Evolutionary conservation across 495 filamentous ascomycete genomes (phyloP).

Genomic region (Penicillium robsamsonii): DNA sequence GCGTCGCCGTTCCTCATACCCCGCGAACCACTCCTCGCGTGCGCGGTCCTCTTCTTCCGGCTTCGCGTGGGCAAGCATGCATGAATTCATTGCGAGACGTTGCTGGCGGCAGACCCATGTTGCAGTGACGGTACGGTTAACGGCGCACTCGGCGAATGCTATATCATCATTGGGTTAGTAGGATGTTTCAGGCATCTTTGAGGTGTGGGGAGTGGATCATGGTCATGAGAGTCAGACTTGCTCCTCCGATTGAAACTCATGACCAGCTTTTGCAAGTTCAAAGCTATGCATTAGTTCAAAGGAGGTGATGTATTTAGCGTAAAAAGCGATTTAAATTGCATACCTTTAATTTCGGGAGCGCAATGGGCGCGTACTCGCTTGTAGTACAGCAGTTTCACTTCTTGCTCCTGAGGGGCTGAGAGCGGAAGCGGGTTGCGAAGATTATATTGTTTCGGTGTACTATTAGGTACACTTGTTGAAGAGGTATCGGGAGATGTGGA

Average conservation of each 20-base stretch:
- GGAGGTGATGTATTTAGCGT: no score
- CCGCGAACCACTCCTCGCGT: slow-evolving; percentile 89
- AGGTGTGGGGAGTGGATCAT: slow-evolving; percentile 1
- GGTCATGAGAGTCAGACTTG: slow-evolving; percentile 1
- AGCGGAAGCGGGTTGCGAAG: slow-evolving; percentile 84
- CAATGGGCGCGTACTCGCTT: slow-evolving; percentile 78
- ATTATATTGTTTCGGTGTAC: slow-evolving; percentile 34
- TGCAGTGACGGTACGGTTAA: slow-evolving; percentile 77
- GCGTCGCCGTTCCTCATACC: slow-evolving; percentile 60
- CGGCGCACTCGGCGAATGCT: slow-evolving; percentile 91
- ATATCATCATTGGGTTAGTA: slow-evolving; percentile 7
- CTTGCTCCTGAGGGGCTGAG: slow-evolving; percentile 83
- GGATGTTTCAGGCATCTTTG: not conserved
- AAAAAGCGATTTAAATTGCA: slow-evolving; percentile 11
- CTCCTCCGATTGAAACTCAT: not conserved
- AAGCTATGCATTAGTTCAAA: not conserved
- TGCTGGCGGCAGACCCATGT: slow-evolving; percentile 79
- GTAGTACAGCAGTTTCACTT: slow-evolving; percentile 88
- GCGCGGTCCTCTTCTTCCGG: slow-evolving; percentile 82
- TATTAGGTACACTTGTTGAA: slow-evolving; percentile 16
- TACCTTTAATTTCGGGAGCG: slow-evolving; percentile 83
- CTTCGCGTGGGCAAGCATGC: slow-evolving; percentile 84
- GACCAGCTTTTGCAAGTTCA: not conserved
- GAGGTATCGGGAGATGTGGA: slow-evolving; percentile 24
- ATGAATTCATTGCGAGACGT: slow-evolving; percentile 84